Evolutionary conservation across 2,329 filamentous ascomycete species (phyloP).

Genomic region (Talaromyces sp.): DNA sequence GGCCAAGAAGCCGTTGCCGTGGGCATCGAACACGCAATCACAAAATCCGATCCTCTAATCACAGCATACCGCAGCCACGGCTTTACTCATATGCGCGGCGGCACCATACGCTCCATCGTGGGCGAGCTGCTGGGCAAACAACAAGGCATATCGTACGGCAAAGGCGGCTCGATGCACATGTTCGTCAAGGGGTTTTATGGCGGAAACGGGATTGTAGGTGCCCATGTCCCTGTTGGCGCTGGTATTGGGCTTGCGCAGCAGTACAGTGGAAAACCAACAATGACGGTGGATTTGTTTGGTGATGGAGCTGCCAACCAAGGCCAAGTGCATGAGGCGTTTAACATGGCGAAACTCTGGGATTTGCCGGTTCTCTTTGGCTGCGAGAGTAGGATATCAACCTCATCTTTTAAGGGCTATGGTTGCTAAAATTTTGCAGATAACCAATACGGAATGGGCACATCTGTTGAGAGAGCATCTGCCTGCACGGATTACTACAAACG

Average conservation of each 20-base stretch:
- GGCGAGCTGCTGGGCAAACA: constrained; percentile 85
- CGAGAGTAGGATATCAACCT: constrained; percentile 61
- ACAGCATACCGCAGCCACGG: constrained; percentile 96
- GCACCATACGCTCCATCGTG: constrained; percentile 77
- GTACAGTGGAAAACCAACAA: constrained; percentile 75
- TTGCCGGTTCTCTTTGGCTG: constrained; percentile 87
- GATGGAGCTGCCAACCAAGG: constrained; percentile 95
- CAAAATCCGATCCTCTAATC: constrained; percentile 81
- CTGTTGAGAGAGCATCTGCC: constrained; percentile 80
- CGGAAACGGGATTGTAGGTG: constrained; percentile 93
- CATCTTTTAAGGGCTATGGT: neutral
- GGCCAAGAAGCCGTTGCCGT: constrained; percentile 93
- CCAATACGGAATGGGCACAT: constrained; percentile 98
- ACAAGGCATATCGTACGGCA: constrained; percentile 90
- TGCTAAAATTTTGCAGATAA: constrained; percentile 59
- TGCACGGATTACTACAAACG: constrained; percentile 98
- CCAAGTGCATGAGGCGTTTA: constrained; percentile 96
- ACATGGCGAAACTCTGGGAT: constrained; percentile 98
- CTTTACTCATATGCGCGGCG: constrained; percentile 89
- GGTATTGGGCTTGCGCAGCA: constrained; percentile 90
- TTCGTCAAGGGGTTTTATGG: constrained; percentile 93
- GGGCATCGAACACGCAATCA: constrained; percentile 88
- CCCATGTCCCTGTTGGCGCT: constrained; percentile 88
- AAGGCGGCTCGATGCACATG: constrained; percentile 99
- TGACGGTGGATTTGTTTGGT: constrained; percentile 80